These are phyloP conservation scores for Teratosphaeria epicoccoides DNA, from an alignment of 2,329 filamentous ascomycete species.

Conservation along the genomic window DNA sequence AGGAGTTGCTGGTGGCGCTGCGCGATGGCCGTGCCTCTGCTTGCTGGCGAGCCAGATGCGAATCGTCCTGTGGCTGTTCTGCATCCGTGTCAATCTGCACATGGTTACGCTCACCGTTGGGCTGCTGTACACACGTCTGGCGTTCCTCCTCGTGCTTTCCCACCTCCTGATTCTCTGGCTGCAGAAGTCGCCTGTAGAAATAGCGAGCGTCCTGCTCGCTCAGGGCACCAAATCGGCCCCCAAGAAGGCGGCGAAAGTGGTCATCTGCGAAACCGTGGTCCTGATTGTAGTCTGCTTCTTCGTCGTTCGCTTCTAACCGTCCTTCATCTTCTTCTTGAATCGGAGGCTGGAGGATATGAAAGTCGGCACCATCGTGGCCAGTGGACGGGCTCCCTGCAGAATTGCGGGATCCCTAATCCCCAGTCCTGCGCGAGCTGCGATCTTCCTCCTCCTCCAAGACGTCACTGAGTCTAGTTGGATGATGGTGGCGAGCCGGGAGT, in stretches of 20 bases:
- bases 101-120: neutral
- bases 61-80: neutral
- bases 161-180: neutral
- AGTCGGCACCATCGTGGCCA: neutral
- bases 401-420: conserved; percentile 6
- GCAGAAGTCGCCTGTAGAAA: neutral
- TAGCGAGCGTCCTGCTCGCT: neutral
- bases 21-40: neutral
- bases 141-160: neutral
- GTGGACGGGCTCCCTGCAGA: neutral
- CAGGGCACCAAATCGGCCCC: neutral
- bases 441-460: conserved; percentile 75
- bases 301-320: neutral
- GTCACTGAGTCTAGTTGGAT: conserved; percentile 79
- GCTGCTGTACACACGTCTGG: neutral
- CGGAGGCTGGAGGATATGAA: neutral
- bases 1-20: neutral
- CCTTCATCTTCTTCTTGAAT: neutral
- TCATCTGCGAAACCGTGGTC: neutral
- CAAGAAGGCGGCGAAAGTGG: neutral
- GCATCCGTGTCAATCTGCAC: neutral
- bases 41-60: neutral
- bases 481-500: conserved; percentile 61
- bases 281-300: no score
- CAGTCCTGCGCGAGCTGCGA: conserved; percentile 25